Base-by-base conservation (phyloP, 805 yeast genomes). In the Clavispora asparagi region DNA sequence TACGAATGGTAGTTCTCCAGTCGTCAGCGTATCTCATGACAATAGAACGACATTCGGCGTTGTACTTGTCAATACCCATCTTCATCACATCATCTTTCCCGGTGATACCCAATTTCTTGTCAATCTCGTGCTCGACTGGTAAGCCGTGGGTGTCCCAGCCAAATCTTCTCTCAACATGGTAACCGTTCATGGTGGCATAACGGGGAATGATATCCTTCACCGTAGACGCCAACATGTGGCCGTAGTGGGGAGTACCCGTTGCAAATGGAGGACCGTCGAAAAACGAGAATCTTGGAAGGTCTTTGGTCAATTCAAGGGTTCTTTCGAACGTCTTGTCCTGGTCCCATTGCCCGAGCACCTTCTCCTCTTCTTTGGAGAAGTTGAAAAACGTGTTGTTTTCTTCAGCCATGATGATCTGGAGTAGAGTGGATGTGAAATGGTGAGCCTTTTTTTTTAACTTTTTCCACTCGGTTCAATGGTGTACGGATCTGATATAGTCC, bases 71-170 rank as follows among this genome's bases (percentile, higher is more conserved):
- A 58, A 94, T 85, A 59, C 99, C 99, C 83, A 87, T 78, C 45
- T 79, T 80, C 85, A 89, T 81, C 48, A 94, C 99, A 63, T 94
- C 99, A 44, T 87, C 92, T 68, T 91, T 94, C 59, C 96, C 86
- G 46, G 85, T 83, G 70, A 94, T 89, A 33, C 95, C 95, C 57
- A 94, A 78, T 63, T 87, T 86, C 85, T 95, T 94, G 87, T 94
- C 99, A 60, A 94, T 94, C 69, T 92, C 97, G 67, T 94, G 97
- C 74, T 94, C 99, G 48, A 94, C 89, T 42, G 99, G 99, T 54
- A 94, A 81, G 47, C 99, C 99, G 67, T 94, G 99, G 46, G 99
- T 94, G 71, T 94, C 99, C 99, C 99, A 94, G 52, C 99, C 99
- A 55, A 94, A 94, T 61, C 98, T 81, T 73, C 99, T 87, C 70